Evolutionary conservation across 495 filamentous ascomycete species (phyloP).

Genomic region (Mycothermus thermophilus): DNA sequence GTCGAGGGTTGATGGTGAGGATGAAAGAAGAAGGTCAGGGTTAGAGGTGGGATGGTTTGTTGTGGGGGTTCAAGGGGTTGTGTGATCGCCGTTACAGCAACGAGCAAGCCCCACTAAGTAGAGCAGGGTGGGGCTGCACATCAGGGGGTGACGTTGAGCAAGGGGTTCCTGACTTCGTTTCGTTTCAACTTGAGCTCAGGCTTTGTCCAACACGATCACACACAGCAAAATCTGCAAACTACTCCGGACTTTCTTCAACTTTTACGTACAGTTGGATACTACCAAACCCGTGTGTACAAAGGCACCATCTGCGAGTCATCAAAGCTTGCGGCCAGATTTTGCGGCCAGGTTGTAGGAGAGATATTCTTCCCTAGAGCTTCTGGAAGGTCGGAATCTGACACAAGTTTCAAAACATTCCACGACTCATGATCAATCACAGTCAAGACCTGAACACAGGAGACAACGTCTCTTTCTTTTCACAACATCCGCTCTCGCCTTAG

Average conservation of each 20-base stretch:
- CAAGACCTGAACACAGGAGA: not conserved
- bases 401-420: not conserved
- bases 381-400: not conserved
- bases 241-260: not conserved
- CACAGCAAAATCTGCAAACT: too few relatives aligned
- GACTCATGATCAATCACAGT: not conserved
- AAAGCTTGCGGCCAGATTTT: too few relatives aligned
- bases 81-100: constrained; percentile 5
- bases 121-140: not conserved
- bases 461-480: too few relatives aligned
- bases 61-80: not conserved
- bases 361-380: not conserved
- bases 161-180: too few relatives aligned
- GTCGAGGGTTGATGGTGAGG: too few relatives aligned
- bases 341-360: too few relatives aligned
- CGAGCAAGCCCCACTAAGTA: not conserved
- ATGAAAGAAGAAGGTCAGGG: not conserved
- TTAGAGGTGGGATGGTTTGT: not conserved
- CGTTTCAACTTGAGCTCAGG: too few relatives aligned
- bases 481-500: too few relatives aligned
- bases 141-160: not conserved
- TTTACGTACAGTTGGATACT: too few relatives aligned
- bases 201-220: too few relatives aligned
- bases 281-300: too few relatives aligned
- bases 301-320: too few relatives aligned